A percentile compares a stretch with the other conserved stretches of the same genome.
phyloP scores from a whole-genome alignment of 805 yeast species.

The Schwanniomyces occidentalis region DNA sequence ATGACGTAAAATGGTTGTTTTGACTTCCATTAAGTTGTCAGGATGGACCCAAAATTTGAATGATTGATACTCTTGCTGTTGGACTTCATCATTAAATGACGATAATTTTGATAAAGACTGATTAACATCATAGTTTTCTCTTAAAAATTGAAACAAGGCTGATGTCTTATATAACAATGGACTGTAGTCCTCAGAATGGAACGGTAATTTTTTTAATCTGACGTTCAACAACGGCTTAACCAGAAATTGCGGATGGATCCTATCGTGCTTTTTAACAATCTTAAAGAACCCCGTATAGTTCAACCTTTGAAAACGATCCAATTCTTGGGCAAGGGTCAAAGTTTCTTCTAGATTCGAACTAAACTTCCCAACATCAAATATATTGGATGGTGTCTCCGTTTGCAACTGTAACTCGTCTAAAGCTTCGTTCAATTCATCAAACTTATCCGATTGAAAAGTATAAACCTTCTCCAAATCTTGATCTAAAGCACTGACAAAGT shows the following conservation, averaged over 20 bases:
- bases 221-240: constrained; percentile 89
- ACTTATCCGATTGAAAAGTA: constrained; percentile 66
- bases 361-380: constrained; percentile 60
- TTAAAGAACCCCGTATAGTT: constrained; percentile 95
- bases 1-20: constrained; percentile 90
- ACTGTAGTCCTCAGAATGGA: constrained; percentile 92
- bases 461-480: constrained; percentile 75
- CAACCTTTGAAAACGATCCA: constrained; percentile 86
- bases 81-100: constrained; percentile 42
- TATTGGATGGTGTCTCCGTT: constrained; percentile 41
- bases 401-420: constrained; percentile 64
- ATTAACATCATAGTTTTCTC: constrained; percentile 65
- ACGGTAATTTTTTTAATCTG: constrained; percentile 81
- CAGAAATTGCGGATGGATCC: constrained; percentile 83
- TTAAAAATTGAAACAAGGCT: constrained; percentile 73
- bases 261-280: constrained; percentile 94
- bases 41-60: constrained; percentile 96
- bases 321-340: constrained; percentile 73
- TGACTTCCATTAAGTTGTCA: constrained; percentile 92
- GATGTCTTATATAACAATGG: constrained; percentile 86
- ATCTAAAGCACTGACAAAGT: constrained; percentile 67
- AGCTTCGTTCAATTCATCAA: constrained; percentile 63
- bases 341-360: constrained; percentile 72
- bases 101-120: constrained; percentile 50
- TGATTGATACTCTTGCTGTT: constrained; percentile 50